Percentiles rank a stretch among this genome's conserved stretches.
These are phyloP conservation scores for Spathaspora girioi DNA, from an alignment of 805 yeast species.

Conservation along the genomic window DNA sequence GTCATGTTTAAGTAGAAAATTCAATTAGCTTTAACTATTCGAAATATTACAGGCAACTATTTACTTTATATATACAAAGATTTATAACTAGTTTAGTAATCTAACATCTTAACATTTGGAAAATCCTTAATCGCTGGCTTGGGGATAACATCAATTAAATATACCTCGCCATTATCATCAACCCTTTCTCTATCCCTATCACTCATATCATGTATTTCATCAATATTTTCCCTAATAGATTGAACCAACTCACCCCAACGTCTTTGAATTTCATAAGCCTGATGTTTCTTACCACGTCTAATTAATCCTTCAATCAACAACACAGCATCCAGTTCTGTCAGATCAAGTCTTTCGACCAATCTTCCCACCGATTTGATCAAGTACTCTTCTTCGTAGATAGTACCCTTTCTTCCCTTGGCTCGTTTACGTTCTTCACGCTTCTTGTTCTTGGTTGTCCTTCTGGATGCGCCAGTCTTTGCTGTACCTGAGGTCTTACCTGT, in stretches of 20 bases:
- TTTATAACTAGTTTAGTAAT: constrained; percentile 36
- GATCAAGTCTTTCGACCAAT: constrained; percentile 73
- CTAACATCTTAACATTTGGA: constrained; percentile 54
- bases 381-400: constrained; percentile 96
- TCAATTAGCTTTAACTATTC: not conserved
- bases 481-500: constrained; percentile 96
- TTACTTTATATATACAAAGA: not conserved
- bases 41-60: not conserved
- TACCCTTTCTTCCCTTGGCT: constrained; percentile 97
- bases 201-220: constrained; percentile 75
- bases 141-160: constrained; percentile 72
- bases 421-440: constrained; percentile 94
- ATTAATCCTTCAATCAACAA: constrained; percentile 71
- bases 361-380: constrained; percentile 85
- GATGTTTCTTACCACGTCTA: constrained; percentile 68
- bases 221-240: constrained; percentile 56
- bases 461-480: constrained; percentile 92
- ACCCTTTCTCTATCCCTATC: constrained; percentile 86
- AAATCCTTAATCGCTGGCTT: constrained; percentile 64
- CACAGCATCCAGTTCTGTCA: constrained; percentile 70
- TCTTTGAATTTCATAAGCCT: constrained; percentile 78
- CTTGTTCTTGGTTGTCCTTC: constrained; percentile 86
- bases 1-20: no score
- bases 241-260: constrained; percentile 55
- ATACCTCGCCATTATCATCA: constrained; percentile 84